Evolutionary conservation across 257 asterid species (phyloP).

Genomic region (Petunia axillaris): DNA sequence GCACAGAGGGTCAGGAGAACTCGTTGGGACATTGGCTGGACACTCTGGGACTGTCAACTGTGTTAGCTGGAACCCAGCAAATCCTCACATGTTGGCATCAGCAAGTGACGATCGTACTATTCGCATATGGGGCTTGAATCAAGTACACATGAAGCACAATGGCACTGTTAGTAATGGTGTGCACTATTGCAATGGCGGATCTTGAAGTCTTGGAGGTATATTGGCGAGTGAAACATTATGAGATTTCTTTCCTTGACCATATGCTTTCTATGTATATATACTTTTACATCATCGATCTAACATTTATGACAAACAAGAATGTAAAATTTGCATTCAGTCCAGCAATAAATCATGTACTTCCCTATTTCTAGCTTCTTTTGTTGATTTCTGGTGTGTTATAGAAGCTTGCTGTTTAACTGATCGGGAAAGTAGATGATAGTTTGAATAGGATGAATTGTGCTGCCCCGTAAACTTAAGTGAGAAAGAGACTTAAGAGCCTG

Average conservation of each 20-base stretch:
- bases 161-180: slow-evolving; percentile 61
- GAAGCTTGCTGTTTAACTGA: no score
- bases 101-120: slow-evolving; percentile 89
- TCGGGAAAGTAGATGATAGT: no score
- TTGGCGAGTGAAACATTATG: slow-evolving; percentile 11
- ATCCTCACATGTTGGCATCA: slow-evolving; percentile 88
- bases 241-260: slow-evolving; percentile 37
- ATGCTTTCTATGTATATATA: slow-evolving; percentile 61
- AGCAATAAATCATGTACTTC: slow-evolving; percentile 40
- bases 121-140: slow-evolving; percentile 80
- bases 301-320: slow-evolving; percentile 41
- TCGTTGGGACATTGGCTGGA: slow-evolving; percentile 56
- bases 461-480: no score
- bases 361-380: neutral
- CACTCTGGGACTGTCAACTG: slow-evolving; percentile 85
- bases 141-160: slow-evolving; percentile 42
- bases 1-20: slow-evolving; percentile 70
- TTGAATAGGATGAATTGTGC: no score
- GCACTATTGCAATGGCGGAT: slow-evolving; percentile 64
- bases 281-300: slow-evolving; percentile 44
- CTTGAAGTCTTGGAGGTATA: slow-evolving; percentile 43
- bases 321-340: slow-evolving; percentile 49
- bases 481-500: no score
- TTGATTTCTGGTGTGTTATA: no score
- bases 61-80: slow-evolving; percentile 86